Conservation (phyloP, 140 eudicot genomes). For the Cichorium intybus region DNA sequence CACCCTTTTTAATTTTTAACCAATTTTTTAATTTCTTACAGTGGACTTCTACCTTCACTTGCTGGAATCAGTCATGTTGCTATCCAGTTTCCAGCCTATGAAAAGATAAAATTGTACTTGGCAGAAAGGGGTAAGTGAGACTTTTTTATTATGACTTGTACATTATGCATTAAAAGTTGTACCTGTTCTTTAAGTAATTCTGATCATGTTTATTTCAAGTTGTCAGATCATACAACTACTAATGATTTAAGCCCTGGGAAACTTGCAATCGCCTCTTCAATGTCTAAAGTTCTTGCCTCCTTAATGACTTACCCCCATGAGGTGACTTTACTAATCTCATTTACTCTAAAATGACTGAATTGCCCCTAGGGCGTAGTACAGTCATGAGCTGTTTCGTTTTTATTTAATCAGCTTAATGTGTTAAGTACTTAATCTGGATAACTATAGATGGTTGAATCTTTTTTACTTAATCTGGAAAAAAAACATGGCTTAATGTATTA, state of each 20-base stretch:
- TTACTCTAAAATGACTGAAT: background rate
- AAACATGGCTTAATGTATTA: no score
- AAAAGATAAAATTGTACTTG: slow-evolving; percentile 66
- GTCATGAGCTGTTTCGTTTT: no score
- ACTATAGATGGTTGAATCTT: no score
- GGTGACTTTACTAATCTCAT: slow-evolving; percentile 32
- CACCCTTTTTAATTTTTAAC: background rate
- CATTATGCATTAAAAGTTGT: slow-evolving; percentile 9
- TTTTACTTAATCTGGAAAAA: no score
- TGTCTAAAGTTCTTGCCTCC: slow-evolving; percentile 81
- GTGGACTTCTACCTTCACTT: slow-evolving; percentile 96
- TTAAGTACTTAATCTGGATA: no score
- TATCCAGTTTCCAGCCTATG: slow-evolving; percentile 96
- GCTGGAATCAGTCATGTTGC: slow-evolving; percentile 97
- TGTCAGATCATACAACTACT: slow-evolving; percentile 57
- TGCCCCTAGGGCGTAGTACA: background rate
- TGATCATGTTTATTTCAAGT: slow-evolving; percentile 36
- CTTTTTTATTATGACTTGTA: background rate
- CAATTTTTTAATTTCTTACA: slow-evolving; percentile 14
- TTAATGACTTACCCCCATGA: slow-evolving; percentile 87
- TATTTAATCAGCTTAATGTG: no score
- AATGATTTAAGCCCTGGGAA: slow-evolving; percentile 63
- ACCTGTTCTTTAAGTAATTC: slow-evolving; percentile 25
- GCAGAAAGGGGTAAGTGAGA: slow-evolving; percentile 65
- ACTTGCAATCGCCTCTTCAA: slow-evolving; percentile 87